Base-by-base conservation (phyloP, 2,329 filamentous ascomycete genomes). In the Aspergillus costaricaensis region DNA sequence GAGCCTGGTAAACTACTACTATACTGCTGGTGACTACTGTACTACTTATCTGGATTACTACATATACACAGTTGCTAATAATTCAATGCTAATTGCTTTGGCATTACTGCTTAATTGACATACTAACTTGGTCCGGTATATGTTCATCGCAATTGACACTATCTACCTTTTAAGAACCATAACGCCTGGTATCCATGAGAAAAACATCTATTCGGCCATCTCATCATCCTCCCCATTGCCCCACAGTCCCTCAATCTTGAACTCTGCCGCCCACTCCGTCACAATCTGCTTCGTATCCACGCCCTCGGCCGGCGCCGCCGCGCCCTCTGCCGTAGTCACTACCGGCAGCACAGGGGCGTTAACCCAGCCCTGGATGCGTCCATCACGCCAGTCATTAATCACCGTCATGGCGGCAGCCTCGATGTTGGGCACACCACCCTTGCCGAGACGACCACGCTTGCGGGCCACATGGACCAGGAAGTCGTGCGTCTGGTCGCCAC, bases 311-410 rank as follows among this genome's bases (percentile, higher is more conserved):
- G 75, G 76, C 64, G 73, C 64, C 51, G 71, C 49, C 4, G 70
- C 53, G 44, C 62, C 68, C 50, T 74, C 72, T 63, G 76, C 73
- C 48, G 70, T 72, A 19, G 75, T 70, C n/a, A 82, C 82, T 49
- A 89, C 83, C 17, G 85, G 79, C 61, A 91, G 77, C 38, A 84
- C 83, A 7, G 93, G 92, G 2, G 92, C 85, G 68, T 92, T 90
- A 51, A 88, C 86, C 93, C 93, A 96, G 59, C 93, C 93, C 78
- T 96, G 92, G 69, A 99, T 96, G 55, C 95, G 87, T 25, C 93
- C 94, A 74, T 98, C 94, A 68, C 95, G 86, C 91, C 95, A 96
- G 80, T 99, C 95, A n/a, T 88, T 95, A 60, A 99, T 87, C 58
- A 99, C 93, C 0, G 91, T 90, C 85, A 95, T 94, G 64, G 94